Evolutionary conservation across 305 asterid genomes (phyloP).

Genomic region (Coffea humblotiana): DNA sequence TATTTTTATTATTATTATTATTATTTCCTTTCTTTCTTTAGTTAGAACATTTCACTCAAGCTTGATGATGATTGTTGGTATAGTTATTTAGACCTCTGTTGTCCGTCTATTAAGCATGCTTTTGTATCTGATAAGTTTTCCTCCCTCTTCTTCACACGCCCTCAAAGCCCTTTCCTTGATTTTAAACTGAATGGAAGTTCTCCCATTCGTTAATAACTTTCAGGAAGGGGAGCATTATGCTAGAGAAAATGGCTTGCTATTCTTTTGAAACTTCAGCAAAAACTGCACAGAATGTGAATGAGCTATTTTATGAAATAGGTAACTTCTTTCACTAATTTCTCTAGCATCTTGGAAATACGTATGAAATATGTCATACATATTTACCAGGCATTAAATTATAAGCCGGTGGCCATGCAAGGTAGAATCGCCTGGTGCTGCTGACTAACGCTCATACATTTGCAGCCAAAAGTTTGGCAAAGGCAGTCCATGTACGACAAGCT

Average conservation of each 20-base stretch:
- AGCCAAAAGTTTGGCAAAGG: conserved; percentile 31
- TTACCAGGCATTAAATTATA: background rate
- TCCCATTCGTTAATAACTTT: conserved; percentile 4
- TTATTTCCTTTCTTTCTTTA: background rate
- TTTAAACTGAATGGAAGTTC: background rate
- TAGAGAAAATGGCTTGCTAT: conserved; percentile 33
- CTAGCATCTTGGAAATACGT: background rate
- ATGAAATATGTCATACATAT: background rate
- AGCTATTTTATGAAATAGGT: conserved; percentile 35
- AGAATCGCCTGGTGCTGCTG: background rate
- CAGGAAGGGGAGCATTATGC: conserved; percentile 37
- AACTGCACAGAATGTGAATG: conserved; percentile 36
- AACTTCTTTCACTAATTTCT: background rate
- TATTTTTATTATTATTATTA: no score
- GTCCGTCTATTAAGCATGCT: background rate
- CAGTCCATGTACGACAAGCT: conserved; percentile 19
- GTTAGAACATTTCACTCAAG: background rate
- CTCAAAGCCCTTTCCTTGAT: conserved; percentile 1
- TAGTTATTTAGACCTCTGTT: background rate
- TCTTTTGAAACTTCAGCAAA: conserved; percentile 39
- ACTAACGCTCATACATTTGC: background rate
- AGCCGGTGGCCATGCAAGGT: no score
- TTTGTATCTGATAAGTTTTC: no score
- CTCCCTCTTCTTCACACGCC: background rate
- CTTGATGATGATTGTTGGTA: background rate